Conservation (phyloP, 1,284 basidiomycete species). For the Microbotryum silenes-acaulis region DNA sequence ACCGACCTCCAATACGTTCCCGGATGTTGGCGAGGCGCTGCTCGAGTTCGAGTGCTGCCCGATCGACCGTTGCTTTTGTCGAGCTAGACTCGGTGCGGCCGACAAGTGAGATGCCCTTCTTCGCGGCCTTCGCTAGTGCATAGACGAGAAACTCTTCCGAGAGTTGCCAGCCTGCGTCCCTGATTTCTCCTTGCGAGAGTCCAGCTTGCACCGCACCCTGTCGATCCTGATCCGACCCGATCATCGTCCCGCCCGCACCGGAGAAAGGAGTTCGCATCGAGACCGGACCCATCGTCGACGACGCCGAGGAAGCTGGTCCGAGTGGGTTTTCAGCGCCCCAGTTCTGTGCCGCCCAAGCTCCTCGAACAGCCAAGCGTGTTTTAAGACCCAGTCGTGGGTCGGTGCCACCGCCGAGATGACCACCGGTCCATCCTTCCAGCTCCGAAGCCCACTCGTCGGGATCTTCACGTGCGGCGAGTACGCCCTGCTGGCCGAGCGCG, state of each 20-base stretch:
- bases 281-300: conserved; percentile 1
- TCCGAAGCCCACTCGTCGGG: conserved; percentile 30
- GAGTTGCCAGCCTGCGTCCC: conserved; percentile 31
- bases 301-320: conserved; percentile 1
- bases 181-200: conserved; percentile 11
- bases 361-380: conserved; percentile 30
- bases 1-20: conserved; percentile 31
- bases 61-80: conserved; percentile 17
- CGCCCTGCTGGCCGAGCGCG: conserved; percentile 10
- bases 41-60: conserved; percentile 33
- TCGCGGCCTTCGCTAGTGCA: conserved; percentile 24
- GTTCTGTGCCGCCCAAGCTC: conserved; percentile 33
- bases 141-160: conserved; percentile 34
- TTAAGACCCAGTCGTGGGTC: conserved; percentile 31
- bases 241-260: conserved; percentile 10
- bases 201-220: background rate
- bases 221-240: conserved; percentile 1
- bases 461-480: conserved; percentile 2
- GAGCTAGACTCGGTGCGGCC: conserved; percentile 3
- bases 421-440: conserved; percentile 32
- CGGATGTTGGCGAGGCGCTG: conserved; percentile 32
- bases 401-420: conserved; percentile 33
- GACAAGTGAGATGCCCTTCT: conserved; percentile 22
- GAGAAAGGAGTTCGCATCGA: background rate
- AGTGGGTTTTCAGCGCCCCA: conserved; percentile 23